phyloP scores from a whole-genome alignment of 1,284 basidiomycete genomes.

The Moesziomyces parantarcticus region DNA sequence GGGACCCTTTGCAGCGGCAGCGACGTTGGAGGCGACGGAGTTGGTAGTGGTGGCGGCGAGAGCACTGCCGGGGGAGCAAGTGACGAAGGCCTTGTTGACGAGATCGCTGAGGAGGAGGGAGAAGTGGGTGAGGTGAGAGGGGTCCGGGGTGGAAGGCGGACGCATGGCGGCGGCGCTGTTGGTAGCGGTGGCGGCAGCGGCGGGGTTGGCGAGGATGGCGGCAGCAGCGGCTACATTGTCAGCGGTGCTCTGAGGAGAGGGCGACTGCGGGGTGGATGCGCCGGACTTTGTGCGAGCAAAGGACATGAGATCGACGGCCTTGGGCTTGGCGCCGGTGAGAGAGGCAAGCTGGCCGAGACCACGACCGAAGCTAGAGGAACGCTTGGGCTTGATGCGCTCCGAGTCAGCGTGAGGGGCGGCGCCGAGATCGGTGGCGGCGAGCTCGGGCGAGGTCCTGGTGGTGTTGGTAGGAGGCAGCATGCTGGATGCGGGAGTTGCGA shows the following conservation, averaged over 20 bases:
- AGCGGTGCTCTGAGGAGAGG: conserved; percentile 4
- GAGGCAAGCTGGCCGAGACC: conserved; percentile 54
- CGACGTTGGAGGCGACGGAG: conserved; percentile 43
- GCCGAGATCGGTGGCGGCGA: conserved; percentile 2
- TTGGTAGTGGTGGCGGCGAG: conserved; percentile 15
- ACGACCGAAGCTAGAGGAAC: conserved; percentile 54
- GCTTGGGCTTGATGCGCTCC: conserved; percentile 52
- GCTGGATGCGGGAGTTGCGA: conserved; percentile 25
- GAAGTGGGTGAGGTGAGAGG: conserved; percentile 63
- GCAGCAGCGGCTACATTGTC: conserved; percentile 33
- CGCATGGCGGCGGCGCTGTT: conserved; percentile 21
- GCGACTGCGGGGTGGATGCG: conserved; percentile 38
- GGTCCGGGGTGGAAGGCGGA: conserved; percentile 51
- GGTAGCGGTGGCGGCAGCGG: conserved; percentile 1
- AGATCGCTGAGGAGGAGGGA: conserved; percentile 62
- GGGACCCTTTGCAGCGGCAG: conserved; percentile 43
- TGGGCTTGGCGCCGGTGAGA: conserved; percentile 47
- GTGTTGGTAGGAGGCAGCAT: conserved; percentile 21
- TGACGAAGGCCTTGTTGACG: conserved; percentile 63
- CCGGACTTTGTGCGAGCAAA: conserved; percentile 40
- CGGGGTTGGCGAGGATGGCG: conserved; percentile 24
- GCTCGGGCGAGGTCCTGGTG: conserved; percentile 26
- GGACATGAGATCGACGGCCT: conserved; percentile 45
- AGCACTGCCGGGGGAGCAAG: conserved; percentile 34
- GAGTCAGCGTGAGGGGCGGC: conserved; percentile 8